Percentiles rank a stretch among this genome's conserved stretches.
Evolutionary conservation across 176 grass and related monocot species (phyloP).

Genomic region (Aegilops sharonensis): DNA sequence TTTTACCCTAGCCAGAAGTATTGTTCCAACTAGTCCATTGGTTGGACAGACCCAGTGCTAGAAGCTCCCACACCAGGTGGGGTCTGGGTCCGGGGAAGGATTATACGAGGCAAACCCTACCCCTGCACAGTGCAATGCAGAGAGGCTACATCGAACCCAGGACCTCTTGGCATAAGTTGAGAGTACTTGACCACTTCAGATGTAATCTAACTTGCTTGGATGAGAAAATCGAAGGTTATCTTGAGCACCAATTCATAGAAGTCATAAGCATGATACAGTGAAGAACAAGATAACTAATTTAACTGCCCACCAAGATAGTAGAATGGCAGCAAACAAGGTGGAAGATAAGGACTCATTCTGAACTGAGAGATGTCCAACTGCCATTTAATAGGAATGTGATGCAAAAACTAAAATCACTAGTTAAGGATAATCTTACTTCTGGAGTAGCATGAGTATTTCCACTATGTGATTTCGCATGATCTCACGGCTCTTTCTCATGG

Average conservation of each 20-base stretch:
- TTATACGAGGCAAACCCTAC: too few species aligned
- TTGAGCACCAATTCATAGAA: not conserved
- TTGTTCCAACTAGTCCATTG: conserved; percentile 2
- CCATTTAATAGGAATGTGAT: not conserved
- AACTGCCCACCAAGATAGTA: not conserved
- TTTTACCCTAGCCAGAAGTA: not conserved
- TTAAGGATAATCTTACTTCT: conserved; percentile 50
- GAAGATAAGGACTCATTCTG: not conserved
- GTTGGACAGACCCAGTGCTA: too few species aligned
- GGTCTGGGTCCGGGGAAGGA: too few species aligned
- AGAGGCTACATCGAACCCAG: too few species aligned
- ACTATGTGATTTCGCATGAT: conserved; percentile 49
- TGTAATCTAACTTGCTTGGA: not conserved
- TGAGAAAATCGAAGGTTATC: not conserved
- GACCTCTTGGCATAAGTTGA: too few species aligned
- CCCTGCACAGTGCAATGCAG: too few species aligned
- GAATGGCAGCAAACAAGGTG: not conserved
- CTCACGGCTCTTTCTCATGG: conserved; percentile 58
- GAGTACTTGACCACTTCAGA: not conserved
- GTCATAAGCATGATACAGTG: not conserved
- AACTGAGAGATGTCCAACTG: not conserved
- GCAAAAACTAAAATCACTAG: not conserved
- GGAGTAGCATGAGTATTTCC: conserved; percentile 54
- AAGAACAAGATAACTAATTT: conserved; percentile 3
- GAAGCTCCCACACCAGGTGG: too few species aligned